Base-by-base conservation (phyloP, 2,329 filamentous ascomycete species). In the Colletotrichum nymphaeae region DNA sequence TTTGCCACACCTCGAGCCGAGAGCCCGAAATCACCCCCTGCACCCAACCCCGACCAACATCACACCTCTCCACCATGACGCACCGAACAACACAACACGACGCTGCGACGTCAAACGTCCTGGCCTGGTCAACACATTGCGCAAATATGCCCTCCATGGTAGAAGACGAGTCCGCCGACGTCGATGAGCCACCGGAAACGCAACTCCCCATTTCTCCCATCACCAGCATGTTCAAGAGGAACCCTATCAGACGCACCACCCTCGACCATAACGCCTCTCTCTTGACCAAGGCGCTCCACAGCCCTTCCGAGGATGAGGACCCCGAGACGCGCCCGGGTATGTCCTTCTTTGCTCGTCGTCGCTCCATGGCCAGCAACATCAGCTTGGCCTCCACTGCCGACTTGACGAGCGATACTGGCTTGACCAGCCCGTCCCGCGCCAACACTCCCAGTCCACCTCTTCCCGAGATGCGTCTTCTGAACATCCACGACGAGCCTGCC, bases 331-430 rank as follows among this genome's bases (percentile, higher is more conserved):
- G 81, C 42, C 81, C 84, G 14, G 79, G 81, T 56, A 77, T 83
- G 53, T 76, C 78, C n/a, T 79, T 78, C 66, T 81, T 79, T 26
- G 81, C 83, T 42, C 84, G 88, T 72, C 85, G 88, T 77, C 87
- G 91, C 73, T 96, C 93, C 73, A 92, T 93, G 78, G 93, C 92
- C 81, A 97, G 94, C 86, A 96, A 93, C 79, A 86, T 91, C 76
- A 98, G 95, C 84, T 84, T 93, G 73, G 89, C 94, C 58, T 98
- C 95, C 1, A 97, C 95, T 3, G 94, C 94, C 49, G 96, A 98
- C 76, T 88, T 98, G 70, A 98, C 95, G n/a, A 98, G 95, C 83
- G 97, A 98, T 79, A 97, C 94, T 71, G 95, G 94, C 72, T 85
- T 97, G 72, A 97, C 95, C 22, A 98, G 95, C 78, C 95, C 96